Evolutionary conservation across 768 basidiomycete genomes (phyloP).

Genomic region (Rhodotorula diobovata): DNA sequence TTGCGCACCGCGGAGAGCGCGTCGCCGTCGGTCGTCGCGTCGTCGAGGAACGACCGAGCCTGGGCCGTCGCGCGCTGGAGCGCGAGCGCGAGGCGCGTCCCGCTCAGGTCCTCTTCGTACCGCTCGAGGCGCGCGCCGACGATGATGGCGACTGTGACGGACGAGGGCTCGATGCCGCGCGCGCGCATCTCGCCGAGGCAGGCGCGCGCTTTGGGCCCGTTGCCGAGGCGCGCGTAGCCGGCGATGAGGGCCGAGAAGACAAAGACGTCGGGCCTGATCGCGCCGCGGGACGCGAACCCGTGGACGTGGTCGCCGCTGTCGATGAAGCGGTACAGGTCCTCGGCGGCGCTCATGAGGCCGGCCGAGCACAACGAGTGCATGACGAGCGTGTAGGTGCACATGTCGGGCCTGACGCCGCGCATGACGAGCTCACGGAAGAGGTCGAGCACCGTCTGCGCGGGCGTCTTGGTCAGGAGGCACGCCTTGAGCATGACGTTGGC

Average conservation of each 20-base stretch:
- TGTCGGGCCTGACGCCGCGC: slow-evolving; percentile 58
- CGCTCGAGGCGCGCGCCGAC: slow-evolving; percentile 51
- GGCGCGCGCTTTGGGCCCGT: slow-evolving; percentile 57
- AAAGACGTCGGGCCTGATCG: slow-evolving; percentile 43
- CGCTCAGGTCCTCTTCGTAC: neutral
- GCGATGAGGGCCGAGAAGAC: slow-evolving; percentile 70
- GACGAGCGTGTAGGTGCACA: slow-evolving; percentile 64
- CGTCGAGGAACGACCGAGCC: slow-evolving; percentile 1
- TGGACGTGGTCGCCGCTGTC: slow-evolving; percentile 49
- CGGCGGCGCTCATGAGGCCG: slow-evolving; percentile 61
- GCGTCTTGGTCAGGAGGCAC: slow-evolving; percentile 72
- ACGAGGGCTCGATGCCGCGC: slow-evolving; percentile 62
- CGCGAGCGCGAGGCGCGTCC: neutral
- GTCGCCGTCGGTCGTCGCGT: neutral
- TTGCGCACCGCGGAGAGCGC: neutral
- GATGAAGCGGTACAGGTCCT: slow-evolving; percentile 66
- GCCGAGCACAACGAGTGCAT: slow-evolving; percentile 77
- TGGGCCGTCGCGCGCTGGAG: neutral
- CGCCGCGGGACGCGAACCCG: neutral
- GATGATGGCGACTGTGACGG: slow-evolving; percentile 66
- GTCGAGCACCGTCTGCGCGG: slow-evolving; percentile 60
- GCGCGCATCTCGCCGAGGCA: slow-evolving; percentile 68
- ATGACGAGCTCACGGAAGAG: slow-evolving; percentile 55
- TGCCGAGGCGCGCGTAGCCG: slow-evolving; percentile 60
- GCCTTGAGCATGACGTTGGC: slow-evolving; percentile 79